Evolutionary conservation across 371 early-diverging fungal species (phyloP).

Genomic region (Mortierella sp.): DNA sequence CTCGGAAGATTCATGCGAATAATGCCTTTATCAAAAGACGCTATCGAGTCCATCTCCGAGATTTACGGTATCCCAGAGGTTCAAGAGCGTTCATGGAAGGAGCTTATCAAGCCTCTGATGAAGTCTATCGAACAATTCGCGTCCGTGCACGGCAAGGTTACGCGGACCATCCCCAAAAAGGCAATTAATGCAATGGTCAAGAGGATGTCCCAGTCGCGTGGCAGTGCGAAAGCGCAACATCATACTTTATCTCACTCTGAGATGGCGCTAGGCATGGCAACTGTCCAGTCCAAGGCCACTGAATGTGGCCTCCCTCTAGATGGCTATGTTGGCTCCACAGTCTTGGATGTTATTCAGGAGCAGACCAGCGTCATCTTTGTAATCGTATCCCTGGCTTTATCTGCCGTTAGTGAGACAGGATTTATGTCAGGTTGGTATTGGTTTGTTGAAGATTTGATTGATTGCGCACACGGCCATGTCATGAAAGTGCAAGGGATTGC

Average conservation of each 20-base stretch:
- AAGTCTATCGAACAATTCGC: neutral
- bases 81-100: conserved; percentile 39
- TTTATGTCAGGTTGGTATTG: conserved; percentile 42
- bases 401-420: conserved; percentile 7
- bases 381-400: conserved; percentile 3
- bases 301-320: neutral
- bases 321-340: conserved; percentile 18
- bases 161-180: too few relatives aligned
- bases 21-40: conserved; percentile 2
- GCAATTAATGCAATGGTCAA: too few relatives aligned
- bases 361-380: conserved; percentile 15
- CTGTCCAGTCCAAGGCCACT: too few relatives aligned
- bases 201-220: too few relatives aligned
- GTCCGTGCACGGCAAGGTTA: conserved; percentile 6
- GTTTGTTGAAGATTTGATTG: conserved; percentile 42
- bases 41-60: neutral
- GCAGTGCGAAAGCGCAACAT: too few relatives aligned
- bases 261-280: too few relatives aligned
- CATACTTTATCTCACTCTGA: too few relatives aligned
- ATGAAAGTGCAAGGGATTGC: neutral
- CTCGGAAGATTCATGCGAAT: conserved; percentile 11
- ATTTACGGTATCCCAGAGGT: conserved; percentile 21
- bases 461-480: conserved; percentile 14
- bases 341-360: conserved; percentile 30
- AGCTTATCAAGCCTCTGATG: conserved; percentile 1